Conservation (phyloP, 371 early-diverging fungal genomes). For the Actinomucor elegans region DNA sequence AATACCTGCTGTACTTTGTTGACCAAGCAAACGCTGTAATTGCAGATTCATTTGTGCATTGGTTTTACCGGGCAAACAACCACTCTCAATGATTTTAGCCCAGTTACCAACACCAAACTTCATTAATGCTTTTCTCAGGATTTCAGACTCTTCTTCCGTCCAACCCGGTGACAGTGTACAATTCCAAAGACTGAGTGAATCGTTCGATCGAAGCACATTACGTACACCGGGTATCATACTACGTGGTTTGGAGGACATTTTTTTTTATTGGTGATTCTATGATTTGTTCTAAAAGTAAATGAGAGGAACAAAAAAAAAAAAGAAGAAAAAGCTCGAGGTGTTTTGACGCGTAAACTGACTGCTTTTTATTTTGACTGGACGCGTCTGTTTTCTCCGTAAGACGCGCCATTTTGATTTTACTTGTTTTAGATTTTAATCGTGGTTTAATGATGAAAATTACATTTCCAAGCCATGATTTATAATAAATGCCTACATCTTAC, state of each 20-base stretch:
- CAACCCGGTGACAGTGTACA: constrained; percentile 92
- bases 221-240: constrained; percentile 88
- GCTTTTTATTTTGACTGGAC: background rate
- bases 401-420: no score
- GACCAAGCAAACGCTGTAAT: constrained; percentile 88
- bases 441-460: no score
- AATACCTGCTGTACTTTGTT: constrained; percentile 90
- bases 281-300: background rate
- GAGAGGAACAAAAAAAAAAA: background rate
- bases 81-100: constrained; percentile 89
- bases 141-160: constrained; percentile 82
- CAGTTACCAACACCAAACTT: constrained; percentile 93
- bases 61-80: constrained; percentile 85
- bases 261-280: constrained; percentile 18
- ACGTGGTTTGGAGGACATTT: constrained; percentile 75
- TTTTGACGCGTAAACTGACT: no score
- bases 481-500: no score
- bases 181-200: constrained; percentile 91
- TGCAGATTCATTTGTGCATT: constrained; percentile 95
- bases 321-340: constrained; percentile 22
- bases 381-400: constrained; percentile 1
- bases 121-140: constrained; percentile 82
- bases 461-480: no score
- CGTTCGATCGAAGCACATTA: constrained; percentile 88
- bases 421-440: no score